Evolutionary conservation across 305 asterid genomes (phyloP), one percentile per base, ranked within the genome.

Genomic region (Salvia sclarea): DNA sequence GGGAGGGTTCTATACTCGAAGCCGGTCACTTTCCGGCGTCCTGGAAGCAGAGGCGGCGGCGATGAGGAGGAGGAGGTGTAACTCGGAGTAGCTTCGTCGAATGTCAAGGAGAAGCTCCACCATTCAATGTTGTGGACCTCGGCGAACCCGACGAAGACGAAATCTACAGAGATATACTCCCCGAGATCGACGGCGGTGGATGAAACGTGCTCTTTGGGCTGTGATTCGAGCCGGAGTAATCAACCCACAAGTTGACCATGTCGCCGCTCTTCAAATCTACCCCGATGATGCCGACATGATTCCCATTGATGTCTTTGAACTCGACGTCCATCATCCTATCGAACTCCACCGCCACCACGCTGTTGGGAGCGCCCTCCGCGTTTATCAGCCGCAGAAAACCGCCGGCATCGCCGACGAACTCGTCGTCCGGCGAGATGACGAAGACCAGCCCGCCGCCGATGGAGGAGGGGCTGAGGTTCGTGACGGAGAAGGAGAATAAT

Each of bases 361-460:
- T 87, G 73, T 25, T 80, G 38, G 62, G 81, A 0, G 73, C 20
- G 0, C 91, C 90, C 64, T 72, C 71, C 4, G 84, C 77, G 61
- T 82, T 90, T 72, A 79, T 66, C 48, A 84, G 71, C 1, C 98
- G 97, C 71, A 94, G 57, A 28, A 72, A 94, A 6, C 90, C 97
- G 16, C 97, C 98, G 75, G 85, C 89, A 69, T 85, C 96, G 24
- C 97, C 96, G 43, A 91, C 40, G 17, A 61, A 62, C 56, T 72
- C 89, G 50, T 83, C 96, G 65, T 83, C 92, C 35, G 91, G 86
- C 0, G 97, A 82, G 60, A 94, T 79, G 49, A 90, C 79, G 59
- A 94, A 94, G 3, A 97, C 96, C 16, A 94, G 40, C 0, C 99
- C 99, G 49, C 96, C 99, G 63, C 99, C 99, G 71, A 91, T 88